Evolutionary conservation across 2,329 filamentous ascomycete species (phyloP).

Genomic region (Dothideomycetes sp.): DNA sequence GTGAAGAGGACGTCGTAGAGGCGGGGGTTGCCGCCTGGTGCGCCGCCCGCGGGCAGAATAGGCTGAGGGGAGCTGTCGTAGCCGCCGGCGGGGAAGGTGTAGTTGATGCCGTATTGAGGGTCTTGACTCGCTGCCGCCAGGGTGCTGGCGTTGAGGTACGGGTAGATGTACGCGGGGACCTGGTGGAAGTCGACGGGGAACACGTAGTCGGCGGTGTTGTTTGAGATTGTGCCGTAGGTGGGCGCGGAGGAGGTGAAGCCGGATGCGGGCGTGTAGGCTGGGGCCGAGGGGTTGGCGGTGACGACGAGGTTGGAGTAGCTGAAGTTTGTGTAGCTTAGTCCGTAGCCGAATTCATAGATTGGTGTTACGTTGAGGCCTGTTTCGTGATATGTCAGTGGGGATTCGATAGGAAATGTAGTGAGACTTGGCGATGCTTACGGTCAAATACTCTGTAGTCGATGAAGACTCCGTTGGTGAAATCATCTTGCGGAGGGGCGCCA

Average conservation of each 20-base stretch:
- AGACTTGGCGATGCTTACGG: neutral
- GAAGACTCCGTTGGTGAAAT: slow-evolving; percentile 68
- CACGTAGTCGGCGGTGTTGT: slow-evolving; percentile 51
- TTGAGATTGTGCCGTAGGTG: slow-evolving; percentile 52
- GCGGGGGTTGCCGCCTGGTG: slow-evolving; percentile 46
- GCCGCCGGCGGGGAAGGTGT: slow-evolving; percentile 45
- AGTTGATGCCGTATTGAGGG: slow-evolving; percentile 49
- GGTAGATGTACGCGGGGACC: slow-evolving; percentile 54
- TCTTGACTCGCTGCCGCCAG: slow-evolving; percentile 47
- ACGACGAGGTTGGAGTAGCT: slow-evolving; percentile 58
- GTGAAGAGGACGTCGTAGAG: slow-evolving; percentile 62
- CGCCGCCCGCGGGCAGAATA: slow-evolving; percentile 48
- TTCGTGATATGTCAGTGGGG: neutral
- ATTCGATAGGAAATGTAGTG: neutral
- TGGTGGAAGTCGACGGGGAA: slow-evolving; percentile 51
- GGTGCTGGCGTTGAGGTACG: slow-evolving; percentile 55
- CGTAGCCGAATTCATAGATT: slow-evolving; percentile 72
- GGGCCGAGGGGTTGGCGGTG: slow-evolving; percentile 28
- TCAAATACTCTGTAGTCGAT: slow-evolving; percentile 68
- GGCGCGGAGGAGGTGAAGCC: slow-evolving; percentile 56
- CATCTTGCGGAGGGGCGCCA: slow-evolving; percentile 53
- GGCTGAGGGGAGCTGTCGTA: slow-evolving; percentile 51
- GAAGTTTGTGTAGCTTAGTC: slow-evolving; percentile 72
- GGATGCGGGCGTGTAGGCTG: slow-evolving; percentile 46
- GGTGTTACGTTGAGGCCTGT: slow-evolving; percentile 44